Percentiles rank a stretch among this genome's conserved stretches.
Conservation (phyloP, 179 eudicot species). For the Beta corolliflora region DNA sequence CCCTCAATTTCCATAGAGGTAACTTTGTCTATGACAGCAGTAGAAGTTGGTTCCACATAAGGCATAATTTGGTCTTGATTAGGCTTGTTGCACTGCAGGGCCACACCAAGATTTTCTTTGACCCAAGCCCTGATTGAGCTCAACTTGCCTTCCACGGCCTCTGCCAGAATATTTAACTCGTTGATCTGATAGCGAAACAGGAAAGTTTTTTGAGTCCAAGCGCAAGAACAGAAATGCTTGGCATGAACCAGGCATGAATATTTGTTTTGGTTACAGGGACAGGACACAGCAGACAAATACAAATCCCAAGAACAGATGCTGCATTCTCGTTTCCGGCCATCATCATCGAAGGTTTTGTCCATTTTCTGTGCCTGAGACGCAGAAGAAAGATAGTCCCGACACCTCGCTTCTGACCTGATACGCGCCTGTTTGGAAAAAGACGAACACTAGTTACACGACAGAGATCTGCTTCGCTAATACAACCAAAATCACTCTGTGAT, state of each 20-base stretch:
- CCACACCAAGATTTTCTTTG: slow-evolving; percentile 44
- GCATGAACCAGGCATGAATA: slow-evolving; percentile 71
- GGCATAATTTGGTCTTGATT: neutral
- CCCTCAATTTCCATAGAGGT: neutral
- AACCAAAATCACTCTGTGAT: neutral
- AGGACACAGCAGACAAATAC: slow-evolving; percentile 69
- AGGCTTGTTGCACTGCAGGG: slow-evolving; percentile 23
- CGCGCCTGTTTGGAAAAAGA: slow-evolving; percentile 44
- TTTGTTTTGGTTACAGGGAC: slow-evolving; percentile 58
- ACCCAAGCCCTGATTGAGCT: slow-evolving; percentile 56
- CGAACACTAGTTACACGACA: neutral
- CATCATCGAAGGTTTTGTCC: slow-evolving; percentile 44
- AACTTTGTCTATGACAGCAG: slow-evolving; percentile 6
- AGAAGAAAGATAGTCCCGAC: slow-evolving; percentile 58
- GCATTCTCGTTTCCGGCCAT: slow-evolving; percentile 60
- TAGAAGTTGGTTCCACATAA: neutral
- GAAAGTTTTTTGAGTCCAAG: slow-evolving; percentile 55
- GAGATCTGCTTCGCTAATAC: neutral
- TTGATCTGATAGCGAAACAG: slow-evolving; percentile 50
- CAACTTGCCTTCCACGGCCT: slow-evolving; percentile 72
- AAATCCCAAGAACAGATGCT: slow-evolving; percentile 58
- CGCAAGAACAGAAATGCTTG: slow-evolving; percentile 65
- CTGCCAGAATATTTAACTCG: slow-evolving; percentile 59
- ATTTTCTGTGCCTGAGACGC: slow-evolving; percentile 49
- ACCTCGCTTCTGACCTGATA: slow-evolving; percentile 45